These are phyloP conservation scores for Daedaleopsis nitida DNA, from an alignment of 768 basidiomycete species.

Conservation along the genomic window DNA sequence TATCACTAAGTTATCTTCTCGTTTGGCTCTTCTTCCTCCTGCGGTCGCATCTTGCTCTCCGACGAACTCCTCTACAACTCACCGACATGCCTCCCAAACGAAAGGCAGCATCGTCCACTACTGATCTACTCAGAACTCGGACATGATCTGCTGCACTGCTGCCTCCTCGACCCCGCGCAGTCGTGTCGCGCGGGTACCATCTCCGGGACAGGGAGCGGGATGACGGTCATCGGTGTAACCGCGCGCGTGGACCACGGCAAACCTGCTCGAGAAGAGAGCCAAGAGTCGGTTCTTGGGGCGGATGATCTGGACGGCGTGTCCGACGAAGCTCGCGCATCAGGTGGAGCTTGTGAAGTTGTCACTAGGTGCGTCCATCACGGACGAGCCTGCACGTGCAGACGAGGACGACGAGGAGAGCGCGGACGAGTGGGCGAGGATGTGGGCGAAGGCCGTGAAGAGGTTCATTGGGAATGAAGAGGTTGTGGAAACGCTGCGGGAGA, in stretches of 20 bases:
- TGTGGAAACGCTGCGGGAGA: conserved; percentile 51
- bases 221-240: conserved; percentile 87
- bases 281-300: conserved; percentile 97
- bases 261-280: conserved; percentile 91
- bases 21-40: no score
- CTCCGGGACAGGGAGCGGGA: conserved; percentile 45
- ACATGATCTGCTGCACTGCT: conserved; percentile 68
- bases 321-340: conserved; percentile 51
- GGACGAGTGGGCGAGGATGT: conserved; percentile 63
- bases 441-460: conserved; percentile 57
- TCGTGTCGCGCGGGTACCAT: conserved; percentile 53
- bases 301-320: conserved; percentile 75
- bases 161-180: conserved; percentile 92
- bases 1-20: no score
- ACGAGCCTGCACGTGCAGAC: neutral
- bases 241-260: conserved; percentile 83
- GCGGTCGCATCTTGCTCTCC: no score
- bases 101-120: conserved; percentile 22
- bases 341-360: conserved; percentile 47
- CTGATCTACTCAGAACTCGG: conserved; percentile 20
- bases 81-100: conserved; percentile 35
- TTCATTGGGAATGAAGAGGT: conserved; percentile 56
- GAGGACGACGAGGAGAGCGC: conserved; percentile 26
- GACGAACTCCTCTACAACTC: neutral
- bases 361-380: conserved; percentile 37